Percentiles rank a stretch among this genome's conserved stretches.
Evolutionary conservation across 1,284 basidiomycete species (phyloP).

Genomic region (Microbotryum scabiosae): DNA sequence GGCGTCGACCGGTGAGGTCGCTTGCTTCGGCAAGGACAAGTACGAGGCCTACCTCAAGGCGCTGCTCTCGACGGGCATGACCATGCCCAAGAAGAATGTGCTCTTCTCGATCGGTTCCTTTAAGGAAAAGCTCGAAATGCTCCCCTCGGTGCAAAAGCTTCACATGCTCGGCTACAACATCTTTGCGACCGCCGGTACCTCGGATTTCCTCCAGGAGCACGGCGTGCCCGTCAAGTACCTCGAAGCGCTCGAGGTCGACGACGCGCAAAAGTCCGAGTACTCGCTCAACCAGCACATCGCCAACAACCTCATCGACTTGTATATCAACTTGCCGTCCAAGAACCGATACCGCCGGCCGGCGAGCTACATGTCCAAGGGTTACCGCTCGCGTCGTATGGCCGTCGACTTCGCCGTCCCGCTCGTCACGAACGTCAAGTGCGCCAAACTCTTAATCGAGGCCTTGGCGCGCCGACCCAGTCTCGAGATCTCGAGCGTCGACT

Average conservation of each 20-base stretch:
- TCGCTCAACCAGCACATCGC: conserved; percentile 89
- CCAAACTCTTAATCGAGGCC: conserved; percentile 92
- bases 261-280: conserved; percentile 84
- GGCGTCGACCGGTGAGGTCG: conserved; percentile 99
- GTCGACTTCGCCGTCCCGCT: conserved; percentile 96
- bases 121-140: conserved; percentile 94
- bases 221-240: conserved; percentile 63
- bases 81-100: conserved; percentile 90
- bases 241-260: conserved; percentile 71
- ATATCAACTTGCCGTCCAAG: conserved; percentile 97
- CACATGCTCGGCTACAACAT: conserved; percentile 89
- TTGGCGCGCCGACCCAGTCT: conserved; percentile 77
- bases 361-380: conserved; percentile 94
- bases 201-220: conserved; percentile 86
- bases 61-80: conserved; percentile 89
- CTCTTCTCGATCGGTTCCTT: conserved; percentile 90
- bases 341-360: conserved; percentile 96
- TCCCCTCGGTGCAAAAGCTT: conserved; percentile 95
- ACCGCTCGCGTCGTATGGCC: conserved; percentile 95
- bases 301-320: conserved; percentile 95
- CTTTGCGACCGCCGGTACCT: conserved; percentile 92
- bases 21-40: conserved; percentile 94
- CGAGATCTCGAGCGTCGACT: conserved; percentile 83
- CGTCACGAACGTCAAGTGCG: conserved; percentile 97
- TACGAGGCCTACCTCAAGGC: conserved; percentile 98